Conservation (phyloP, 768 basidiomycete species). For the Pilatotrama ljubarskyi region DNA sequence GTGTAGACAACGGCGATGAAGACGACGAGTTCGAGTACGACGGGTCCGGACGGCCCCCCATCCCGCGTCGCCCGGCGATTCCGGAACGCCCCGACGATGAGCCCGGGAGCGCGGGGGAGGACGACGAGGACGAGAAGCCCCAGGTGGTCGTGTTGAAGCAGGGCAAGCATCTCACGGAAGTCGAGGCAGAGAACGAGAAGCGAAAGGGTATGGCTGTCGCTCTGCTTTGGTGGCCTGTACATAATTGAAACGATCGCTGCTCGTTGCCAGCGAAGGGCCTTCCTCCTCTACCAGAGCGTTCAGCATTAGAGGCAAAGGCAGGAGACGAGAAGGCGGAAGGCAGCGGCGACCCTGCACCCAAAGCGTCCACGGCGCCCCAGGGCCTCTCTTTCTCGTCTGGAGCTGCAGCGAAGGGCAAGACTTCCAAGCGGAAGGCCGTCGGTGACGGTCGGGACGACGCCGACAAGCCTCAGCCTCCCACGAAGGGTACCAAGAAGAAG, state of each 20-base stretch:
- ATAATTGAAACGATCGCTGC: background rate
- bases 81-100: constrained; percentile 67
- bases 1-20: constrained; percentile 36
- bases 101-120: constrained; percentile 71
- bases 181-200: constrained; percentile 76
- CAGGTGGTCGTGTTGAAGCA: constrained; percentile 87
- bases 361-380: constrained; percentile 18
- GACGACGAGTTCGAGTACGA: constrained; percentile 60
- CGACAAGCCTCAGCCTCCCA: constrained; percentile 23
- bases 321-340: background rate
- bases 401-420: constrained; percentile 22
- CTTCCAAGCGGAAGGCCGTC: constrained; percentile 36
- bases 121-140: constrained; percentile 71
- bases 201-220: constrained; percentile 58
- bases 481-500: constrained; percentile 51
- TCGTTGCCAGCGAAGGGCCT: constrained; percentile 58
- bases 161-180: constrained; percentile 81
- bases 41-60: constrained; percentile 70
- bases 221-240: constrained; percentile 5
- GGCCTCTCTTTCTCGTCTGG: constrained; percentile 43
- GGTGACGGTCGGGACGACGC: constrained; percentile 34
- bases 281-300: constrained; percentile 47
- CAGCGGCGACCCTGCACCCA: constrained; percentile 9
- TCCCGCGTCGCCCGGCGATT: constrained; percentile 70
- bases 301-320: background rate